A percentile compares a stretch with the other conserved stretches of the same genome.
These are phyloP conservation scores for Phytophthora multivora DNA, from an alignment of 352 stramenopile species.

Conservation along the genomic window DNA sequence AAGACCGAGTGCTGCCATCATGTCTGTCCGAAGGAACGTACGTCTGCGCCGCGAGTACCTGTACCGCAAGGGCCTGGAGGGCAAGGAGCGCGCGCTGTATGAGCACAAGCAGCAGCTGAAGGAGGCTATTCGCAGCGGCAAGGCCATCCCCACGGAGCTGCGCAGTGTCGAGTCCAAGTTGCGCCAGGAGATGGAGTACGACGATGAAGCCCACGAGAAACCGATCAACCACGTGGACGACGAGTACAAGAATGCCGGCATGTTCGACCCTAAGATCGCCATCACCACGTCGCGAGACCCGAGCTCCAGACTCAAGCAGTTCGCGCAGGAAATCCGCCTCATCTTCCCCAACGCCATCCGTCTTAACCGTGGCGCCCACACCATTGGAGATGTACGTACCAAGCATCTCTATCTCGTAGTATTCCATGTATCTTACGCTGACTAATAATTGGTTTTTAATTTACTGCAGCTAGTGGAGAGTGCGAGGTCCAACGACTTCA, in stretches of 20 bases:
- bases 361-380: conserved; percentile 97
- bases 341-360: conserved; percentile 98
- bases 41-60: conserved; percentile 99
- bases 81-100: conserved; percentile 94
- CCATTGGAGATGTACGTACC: conserved; percentile 82
- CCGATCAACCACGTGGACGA: conserved; percentile 96
- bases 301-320: conserved; percentile 98
- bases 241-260: conserved; percentile 98
- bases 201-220: conserved; percentile 90
- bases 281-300: conserved; percentile 98
- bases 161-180: conserved; percentile 93
- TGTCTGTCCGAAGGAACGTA: conserved; percentile 94
- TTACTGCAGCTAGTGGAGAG: conserved; percentile 94
- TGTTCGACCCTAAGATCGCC: conserved; percentile 97
- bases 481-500: conserved; percentile 96
- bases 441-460: conserved; percentile 4
- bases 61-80: conserved; percentile 98
- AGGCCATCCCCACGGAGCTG: conserved; percentile 98
- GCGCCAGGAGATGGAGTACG: conserved; percentile 92
- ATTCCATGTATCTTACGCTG: background rate
- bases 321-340: conserved; percentile 99
- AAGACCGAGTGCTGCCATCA: conserved; percentile 17
- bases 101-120: conserved; percentile 98
- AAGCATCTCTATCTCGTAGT: background rate
- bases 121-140: conserved; percentile 93